Evolutionary conservation across 441 rosid genomes (phyloP), one percentile per base, ranked within the genome.

Genomic region (Pelargonium citronellum): DNA sequence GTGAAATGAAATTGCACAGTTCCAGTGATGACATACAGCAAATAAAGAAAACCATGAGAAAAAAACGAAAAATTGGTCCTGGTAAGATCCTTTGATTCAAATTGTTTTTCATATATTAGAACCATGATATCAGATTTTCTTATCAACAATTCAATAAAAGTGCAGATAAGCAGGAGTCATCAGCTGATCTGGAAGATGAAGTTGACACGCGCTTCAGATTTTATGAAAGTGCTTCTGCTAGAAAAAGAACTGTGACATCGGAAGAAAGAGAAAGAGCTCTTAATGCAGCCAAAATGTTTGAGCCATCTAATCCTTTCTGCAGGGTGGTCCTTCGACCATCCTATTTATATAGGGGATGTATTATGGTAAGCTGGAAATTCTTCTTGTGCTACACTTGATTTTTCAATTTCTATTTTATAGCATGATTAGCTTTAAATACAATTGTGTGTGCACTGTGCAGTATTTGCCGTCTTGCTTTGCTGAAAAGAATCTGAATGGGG

Each of bases 321-420:
- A 86, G 98, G 82, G 99, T 95, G 24, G 98, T 95, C 74, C 81
- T 95, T 67, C 86, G 99, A 67, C 99, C 99, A 58, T 95, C 99
- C 17, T 95, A 95, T 79, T 75, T 95, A 27, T 95, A 95, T 81
- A 83, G 92, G 78, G 98, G 99, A 70, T 95, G 99, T 81, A 95
- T 95, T 68, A 95, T 95, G 99, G 99, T 92, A 82, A 80, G 83
- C 71, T 64, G 60, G 47, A 67, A 37, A 68, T 49, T 67, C 22
- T 13, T 71, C 7, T 22, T 66, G 27, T 43, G 68, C 63, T 58
- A 43, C 47, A 5, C 53, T 27, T 46, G 2, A n/a, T 2, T 60
- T 37, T 66, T 39, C 13, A 7, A 5, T 57, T 69, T 27, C 37
- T 24, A 30, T 17, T 0, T 66, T 0, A n/a, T 53, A 10, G n/a